phyloP scores from a whole-genome alignment of 257 asterid genomes.

The Marsdenia floribunda region DNA sequence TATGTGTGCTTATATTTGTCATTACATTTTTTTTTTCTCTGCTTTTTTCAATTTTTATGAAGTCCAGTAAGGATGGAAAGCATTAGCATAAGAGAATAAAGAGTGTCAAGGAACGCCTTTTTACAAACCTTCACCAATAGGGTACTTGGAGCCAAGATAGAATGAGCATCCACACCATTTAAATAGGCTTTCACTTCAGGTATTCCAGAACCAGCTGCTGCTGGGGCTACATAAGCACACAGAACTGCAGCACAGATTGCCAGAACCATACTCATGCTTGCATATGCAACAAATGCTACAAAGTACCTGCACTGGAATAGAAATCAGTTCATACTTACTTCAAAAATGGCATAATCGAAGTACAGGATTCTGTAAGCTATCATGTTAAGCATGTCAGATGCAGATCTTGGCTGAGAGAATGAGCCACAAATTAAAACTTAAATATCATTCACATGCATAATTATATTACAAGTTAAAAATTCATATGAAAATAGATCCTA shows the following conservation, averaged over 20 bases:
- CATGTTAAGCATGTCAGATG: neutral
- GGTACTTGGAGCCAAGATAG: constrained; percentile 96
- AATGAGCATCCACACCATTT: constrained; percentile 91
- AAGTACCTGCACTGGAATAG: constrained; percentile 49
- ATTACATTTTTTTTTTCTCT: neutral
- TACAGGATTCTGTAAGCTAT: neutral
- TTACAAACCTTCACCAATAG: constrained; percentile 75
- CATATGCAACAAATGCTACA: constrained; percentile 54
- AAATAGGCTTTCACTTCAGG: constrained; percentile 99
- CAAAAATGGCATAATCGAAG: constrained; percentile 7
- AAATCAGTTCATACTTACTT: constrained; percentile 20
- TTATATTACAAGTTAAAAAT: neutral
- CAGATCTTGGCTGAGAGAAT: neutral
- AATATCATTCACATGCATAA: neutral
- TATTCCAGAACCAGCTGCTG: constrained; percentile 98
- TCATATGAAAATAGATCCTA: neutral
- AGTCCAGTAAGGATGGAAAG: neutral
- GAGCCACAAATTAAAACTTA: neutral
- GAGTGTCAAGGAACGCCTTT: constrained; percentile 1
- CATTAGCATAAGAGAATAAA: neutral
- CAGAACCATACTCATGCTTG: constrained; percentile 58
- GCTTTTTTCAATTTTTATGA: neutral
- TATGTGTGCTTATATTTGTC: neutral
- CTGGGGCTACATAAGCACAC: constrained; percentile 87
- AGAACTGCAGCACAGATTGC: constrained; percentile 69